Evolutionary conservation across 805 yeast genomes (phyloP).

Genomic region (Schizosaccharomyces pombe): DNA sequence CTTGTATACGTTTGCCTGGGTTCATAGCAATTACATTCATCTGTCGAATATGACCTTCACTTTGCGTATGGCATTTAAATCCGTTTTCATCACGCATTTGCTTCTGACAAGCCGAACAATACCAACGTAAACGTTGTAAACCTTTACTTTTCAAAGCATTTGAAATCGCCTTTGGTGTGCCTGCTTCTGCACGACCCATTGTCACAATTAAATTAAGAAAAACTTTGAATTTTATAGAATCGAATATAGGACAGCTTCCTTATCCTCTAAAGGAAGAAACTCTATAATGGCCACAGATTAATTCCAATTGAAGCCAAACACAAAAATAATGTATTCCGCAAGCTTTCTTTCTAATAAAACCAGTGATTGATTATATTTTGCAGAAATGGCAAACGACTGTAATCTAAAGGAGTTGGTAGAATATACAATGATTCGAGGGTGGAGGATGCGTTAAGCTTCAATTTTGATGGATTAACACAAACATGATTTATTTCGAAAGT

Average conservation of each 20-base stretch:
- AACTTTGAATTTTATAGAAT: neutral
- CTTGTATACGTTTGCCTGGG: slow-evolving; percentile 23
- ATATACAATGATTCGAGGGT: too few species aligned
- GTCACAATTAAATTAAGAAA: neutral
- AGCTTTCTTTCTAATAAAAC: too few species aligned
- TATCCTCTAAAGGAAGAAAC: neutral
- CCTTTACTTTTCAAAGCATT: slow-evolving; percentile 65
- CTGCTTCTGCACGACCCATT: slow-evolving; percentile 38
- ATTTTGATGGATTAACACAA: too few species aligned
- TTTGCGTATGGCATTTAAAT: slow-evolving; percentile 63
- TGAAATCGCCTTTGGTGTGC: slow-evolving; percentile 46
- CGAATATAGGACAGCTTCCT: too few species aligned
- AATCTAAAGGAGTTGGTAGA: too few species aligned
- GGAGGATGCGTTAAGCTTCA: too few species aligned
- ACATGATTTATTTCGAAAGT: too few species aligned
- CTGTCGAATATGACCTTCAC: slow-evolving; percentile 51
- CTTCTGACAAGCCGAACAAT: slow-evolving; percentile 70
- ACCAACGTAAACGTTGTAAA: slow-evolving; percentile 61
- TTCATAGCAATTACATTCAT: slow-evolving; percentile 26
- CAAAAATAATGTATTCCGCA: too few species aligned
- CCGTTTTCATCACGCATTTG: slow-evolving; percentile 96
- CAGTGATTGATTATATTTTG: too few species aligned
- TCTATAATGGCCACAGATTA: slow-evolving; percentile 7
- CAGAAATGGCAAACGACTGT: too few species aligned
- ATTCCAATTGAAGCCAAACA: too few species aligned